Evolutionary conservation across 208 protist genomes (phyloP), one percentile per base, ranked within the genome.

Genomic region (Trypanosoma boissoni): DNA sequence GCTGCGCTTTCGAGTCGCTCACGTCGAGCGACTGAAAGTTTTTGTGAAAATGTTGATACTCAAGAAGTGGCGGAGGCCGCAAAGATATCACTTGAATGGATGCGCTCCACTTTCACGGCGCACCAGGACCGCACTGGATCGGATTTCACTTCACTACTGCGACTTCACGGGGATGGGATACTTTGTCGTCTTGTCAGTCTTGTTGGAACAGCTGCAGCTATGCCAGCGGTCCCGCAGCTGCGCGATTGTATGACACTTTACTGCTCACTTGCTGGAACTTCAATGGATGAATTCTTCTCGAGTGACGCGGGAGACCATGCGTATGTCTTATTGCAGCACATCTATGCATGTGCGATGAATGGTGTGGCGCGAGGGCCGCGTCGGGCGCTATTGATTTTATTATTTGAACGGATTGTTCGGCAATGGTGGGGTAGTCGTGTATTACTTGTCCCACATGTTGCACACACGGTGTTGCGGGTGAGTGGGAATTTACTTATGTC

Each of bases 401-500:
- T 71, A 14, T 52, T 71, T 31, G 39, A 62, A 31, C 3, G 41
- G 12, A 64, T 71, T 63, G 43, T 71, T 24, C 50, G 24, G 50
- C 34, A 42, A 32, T 71, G 64, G 56, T 71, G 64, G 64, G 52
- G 64, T 37, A n/a, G 36, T 12, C 49, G 53, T 20, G 24, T 64
- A n/a, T 31, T 64, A 4, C 34, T 27, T 26, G 50, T 71, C 5
- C 57, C 64, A 37, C 57, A 64, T 34, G 46, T 64, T 27, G 37
- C 57, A 4, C 64, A 59, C 18, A 64, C 56, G 0, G 50, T 71
- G 14, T 31, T 71, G 26, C 45, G 64, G 6, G 26, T 71, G n/a
- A 64, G 64, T 64, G 64, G 64, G n/a, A 71, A 71, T 53, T 31
- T 71, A 7, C 57, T 71, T 12, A 57, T 71, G 55, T 59, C 56